Base-by-base conservation (phyloP, 345 rosid genomes). In the Eucalyptus camaldulensis region DNA sequence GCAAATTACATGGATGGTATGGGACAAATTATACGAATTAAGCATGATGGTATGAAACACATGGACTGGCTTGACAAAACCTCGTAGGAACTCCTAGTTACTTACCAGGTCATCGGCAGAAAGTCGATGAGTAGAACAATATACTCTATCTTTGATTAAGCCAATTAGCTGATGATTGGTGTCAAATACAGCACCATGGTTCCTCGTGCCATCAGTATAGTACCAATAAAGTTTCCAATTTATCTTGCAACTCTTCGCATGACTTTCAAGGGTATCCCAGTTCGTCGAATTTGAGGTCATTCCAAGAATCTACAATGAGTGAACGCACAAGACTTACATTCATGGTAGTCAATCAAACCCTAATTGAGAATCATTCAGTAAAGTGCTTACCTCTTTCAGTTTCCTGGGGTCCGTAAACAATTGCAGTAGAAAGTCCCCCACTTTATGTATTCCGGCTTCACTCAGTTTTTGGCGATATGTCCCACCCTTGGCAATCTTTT, bases 401-500 rank as follows among this genome's bases (percentile, higher is more conserved):
- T 27, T 94, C 91, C 94, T 97, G 21, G 95, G 89, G 88, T 97
- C 98, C 33, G 92, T 93, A 45, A 94, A 97, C 89, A 94, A 92
- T 86, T 95, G 95, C 16, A 95, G 92, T 27, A 96, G 88, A 88
- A 97, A 94, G 88, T 97, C 96, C 94, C 95, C 97, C 88, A 97
- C 98, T 5, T 93, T 94, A 86, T n/a, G 89, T 43, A 96, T 93
- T 56, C 98, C 96, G 58, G 94, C 96, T 92, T 93, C 94, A 85
- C 88, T 96, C 87, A 96, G 94, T 92, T 95, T 96, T 95, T 93
- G 95, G 91, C 94, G 97, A 87, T 95, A 95, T 13, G 95, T 92
- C 13, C 99, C 99, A 86, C 94, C 99, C 88, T 95, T 97, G 43
- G 96, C 98, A 81, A 96, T 96, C 92, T 93, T 95, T 90, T 97